Evolutionary conservation across 1,284 basidiomycete genomes (phyloP).

Genomic region (Fomitiporia mediterranea): DNA sequence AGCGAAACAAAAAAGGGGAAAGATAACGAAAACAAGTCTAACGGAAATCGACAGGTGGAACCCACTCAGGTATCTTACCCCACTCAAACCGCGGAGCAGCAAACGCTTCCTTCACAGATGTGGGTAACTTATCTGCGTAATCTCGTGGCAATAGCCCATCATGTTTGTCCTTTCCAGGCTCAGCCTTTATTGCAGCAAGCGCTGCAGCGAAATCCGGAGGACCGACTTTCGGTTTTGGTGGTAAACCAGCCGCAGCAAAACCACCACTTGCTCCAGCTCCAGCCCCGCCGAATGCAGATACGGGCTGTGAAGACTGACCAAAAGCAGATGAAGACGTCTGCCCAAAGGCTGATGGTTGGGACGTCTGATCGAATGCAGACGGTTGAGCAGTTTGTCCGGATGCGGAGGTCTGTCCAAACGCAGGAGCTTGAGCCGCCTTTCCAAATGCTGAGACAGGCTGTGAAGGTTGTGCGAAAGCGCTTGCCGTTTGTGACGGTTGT

Average conservation of each 20-base stretch:
- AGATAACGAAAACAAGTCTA: no score
- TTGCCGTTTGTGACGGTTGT: conserved; percentile 24
- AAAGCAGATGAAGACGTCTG: conserved; percentile 23
- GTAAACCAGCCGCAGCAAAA: conserved; percentile 9
- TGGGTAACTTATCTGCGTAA: conserved; percentile 51
- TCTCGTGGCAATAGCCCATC: conserved; percentile 53
- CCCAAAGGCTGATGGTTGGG: conserved; percentile 24
- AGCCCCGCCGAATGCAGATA: conserved; percentile 31
- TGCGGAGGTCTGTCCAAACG: conserved; percentile 29
- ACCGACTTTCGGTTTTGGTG: conserved; percentile 12
- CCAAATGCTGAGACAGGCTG: conserved; percentile 31
- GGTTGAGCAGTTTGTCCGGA: conserved; percentile 29
- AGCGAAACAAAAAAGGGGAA: no score
- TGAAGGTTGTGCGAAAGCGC: conserved; percentile 31
- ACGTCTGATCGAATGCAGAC: conserved; percentile 32
- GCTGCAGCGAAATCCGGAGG: conserved; percentile 18
- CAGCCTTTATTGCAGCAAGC: conserved; percentile 30
- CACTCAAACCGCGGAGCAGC: conserved; percentile 58
- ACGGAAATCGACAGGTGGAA: conserved; percentile 70
- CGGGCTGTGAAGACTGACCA: conserved; percentile 20
- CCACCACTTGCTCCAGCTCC: conserved; percentile 21
- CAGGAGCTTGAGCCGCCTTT: conserved; percentile 25
- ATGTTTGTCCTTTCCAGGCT: conserved; percentile 49
- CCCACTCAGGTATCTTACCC: conserved; percentile 71
- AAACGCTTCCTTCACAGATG: conserved; percentile 55